Base-by-base conservation (phyloP, 2,329 filamentous ascomycete genomes). In the Aspergillus versicolor region DNA sequence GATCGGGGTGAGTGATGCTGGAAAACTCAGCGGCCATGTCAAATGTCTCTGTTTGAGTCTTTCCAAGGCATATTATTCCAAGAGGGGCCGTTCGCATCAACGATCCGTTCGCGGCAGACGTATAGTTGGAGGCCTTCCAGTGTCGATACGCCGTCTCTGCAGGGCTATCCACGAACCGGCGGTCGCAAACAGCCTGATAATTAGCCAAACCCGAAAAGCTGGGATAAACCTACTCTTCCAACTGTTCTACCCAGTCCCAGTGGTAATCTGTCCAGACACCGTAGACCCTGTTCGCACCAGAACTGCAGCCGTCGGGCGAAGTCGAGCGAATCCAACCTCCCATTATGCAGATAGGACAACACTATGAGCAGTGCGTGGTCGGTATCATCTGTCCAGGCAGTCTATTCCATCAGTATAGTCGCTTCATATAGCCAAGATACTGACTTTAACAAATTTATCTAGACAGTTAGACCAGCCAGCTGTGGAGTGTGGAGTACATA, bases 251-350 rank as follows among this genome's bases (percentile, higher is more conserved):
- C 52, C 3, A 54, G 15, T 5, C 52, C 52, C 1, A 54, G 21
- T 5, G 52, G 52, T 8, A 44, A 24, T 32, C 52, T 12, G 12
- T 54, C 34, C 3, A 54, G 37, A 21, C 52, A 54, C 4, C 52
- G 43, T 8, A 54, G 43, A 2, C 52, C 52, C 34, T 54, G 52
- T n/a, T 54, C 52, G 19, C 43, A 46, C 52, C 52, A 54, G 24
- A 47, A 54, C 21, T 32, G 52, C 21, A 54, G 34, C 2, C 52
- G 52, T 1, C 5, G 21, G 2, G 52, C 52, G 2, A 54, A 41
- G 15, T 54, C 43, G 6, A 12, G 9, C 13, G 34, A 13, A 37
- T 37, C 34, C 13, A 37, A 7, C 12, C 6, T 1, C 13, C 34
- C 34, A 8, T 37, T 37, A 3, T 37, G 13, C 0, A 37, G 34